A percentile compares a stretch with the other conserved stretches of the same genome.
phyloP scores from a whole-genome alignment of 495 filamentous ascomycete species.

The Hypomontagnella monticulosa region DNA sequence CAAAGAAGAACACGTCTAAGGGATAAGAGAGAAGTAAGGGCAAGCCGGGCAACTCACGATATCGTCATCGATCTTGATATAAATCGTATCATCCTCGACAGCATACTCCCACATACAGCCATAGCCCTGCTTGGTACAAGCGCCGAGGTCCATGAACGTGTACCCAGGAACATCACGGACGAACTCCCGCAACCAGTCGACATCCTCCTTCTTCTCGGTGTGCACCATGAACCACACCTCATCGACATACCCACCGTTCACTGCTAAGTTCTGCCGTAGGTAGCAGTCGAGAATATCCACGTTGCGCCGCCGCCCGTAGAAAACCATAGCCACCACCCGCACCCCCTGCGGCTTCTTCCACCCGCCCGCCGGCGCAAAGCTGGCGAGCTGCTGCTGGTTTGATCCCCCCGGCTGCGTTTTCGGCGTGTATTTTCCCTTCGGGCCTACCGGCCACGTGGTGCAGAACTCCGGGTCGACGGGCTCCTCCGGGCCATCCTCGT shows the following conservation, averaged over 20 bases:
- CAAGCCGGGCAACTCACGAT: slow-evolving; percentile 44
- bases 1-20: no score
- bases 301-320: slow-evolving; percentile 54
- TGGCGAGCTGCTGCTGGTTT: slow-evolving; percentile 3
- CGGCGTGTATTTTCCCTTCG: background rate
- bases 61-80: slow-evolving; percentile 67
- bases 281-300: slow-evolving; percentile 65
- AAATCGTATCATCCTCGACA: slow-evolving; percentile 54
- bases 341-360: slow-evolving; percentile 54
- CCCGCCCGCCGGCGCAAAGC: slow-evolving; percentile 35
- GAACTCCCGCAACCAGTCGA: slow-evolving; percentile 57
- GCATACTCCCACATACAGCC: slow-evolving; percentile 48
- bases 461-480: background rate
- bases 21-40: no score
- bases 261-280: slow-evolving; percentile 63
- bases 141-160: slow-evolving; percentile 39
- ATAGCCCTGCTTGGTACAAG: slow-evolving; percentile 45
- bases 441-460: slow-evolving; percentile 18
- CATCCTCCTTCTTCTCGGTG: slow-evolving; percentile 55
- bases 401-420: background rate
- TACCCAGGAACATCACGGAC: slow-evolving; percentile 39
- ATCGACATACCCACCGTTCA: slow-evolving; percentile 64
- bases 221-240: slow-evolving; percentile 64
- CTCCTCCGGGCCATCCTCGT: no score
- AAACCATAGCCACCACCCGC: slow-evolving; percentile 60